A percentile compares a stretch with the other conserved stretches of the same genome.
These are phyloP conservation scores for Mollisiaceae sp. DNA, from an alignment of 2,329 filamentous ascomycete genomes.

Conservation along the genomic window DNA sequence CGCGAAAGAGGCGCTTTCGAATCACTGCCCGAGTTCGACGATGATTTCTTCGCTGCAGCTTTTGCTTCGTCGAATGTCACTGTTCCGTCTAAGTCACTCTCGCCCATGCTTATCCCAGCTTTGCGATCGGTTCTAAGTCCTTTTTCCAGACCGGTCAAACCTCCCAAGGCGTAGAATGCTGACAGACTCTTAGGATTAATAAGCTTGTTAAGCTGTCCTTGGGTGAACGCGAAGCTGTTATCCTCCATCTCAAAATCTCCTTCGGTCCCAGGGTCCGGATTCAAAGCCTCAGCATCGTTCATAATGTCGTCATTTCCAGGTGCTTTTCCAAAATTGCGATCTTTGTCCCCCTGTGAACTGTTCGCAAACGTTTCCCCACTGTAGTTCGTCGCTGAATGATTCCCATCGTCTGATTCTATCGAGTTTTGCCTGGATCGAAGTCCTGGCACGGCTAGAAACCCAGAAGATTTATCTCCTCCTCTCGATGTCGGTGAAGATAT, in stretches of 20 bases:
- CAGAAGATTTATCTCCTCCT: constrained; percentile 52
- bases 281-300: constrained; percentile 51
- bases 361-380: constrained; percentile 49
- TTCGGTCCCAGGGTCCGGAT: constrained; percentile 73
- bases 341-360: constrained; percentile 48
- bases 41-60: constrained; percentile 37
- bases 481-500: constrained; percentile 65
- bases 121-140: constrained; percentile 70
- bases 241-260: constrained; percentile 69
- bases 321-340: constrained; percentile 47
- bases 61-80: constrained; percentile 70
- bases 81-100: constrained; percentile 64
- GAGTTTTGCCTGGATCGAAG: constrained; percentile 68
- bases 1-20: constrained; percentile 18
- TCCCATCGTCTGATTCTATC: constrained; percentile 64
- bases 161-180: constrained; percentile 78
- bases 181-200: constrained; percentile 79
- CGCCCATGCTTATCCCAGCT: constrained; percentile 73
- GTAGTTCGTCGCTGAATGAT: constrained; percentile 50
- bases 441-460: constrained; percentile 67
- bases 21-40: constrained; percentile 14
- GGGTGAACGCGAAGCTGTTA: constrained; percentile 75
- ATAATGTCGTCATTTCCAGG: constrained; percentile 53
- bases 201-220: constrained; percentile 76
- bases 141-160: constrained; percentile 73